phyloP scores from a whole-genome alignment of 768 basidiomycete species.

The Melanogaster broomeanus region DNA sequence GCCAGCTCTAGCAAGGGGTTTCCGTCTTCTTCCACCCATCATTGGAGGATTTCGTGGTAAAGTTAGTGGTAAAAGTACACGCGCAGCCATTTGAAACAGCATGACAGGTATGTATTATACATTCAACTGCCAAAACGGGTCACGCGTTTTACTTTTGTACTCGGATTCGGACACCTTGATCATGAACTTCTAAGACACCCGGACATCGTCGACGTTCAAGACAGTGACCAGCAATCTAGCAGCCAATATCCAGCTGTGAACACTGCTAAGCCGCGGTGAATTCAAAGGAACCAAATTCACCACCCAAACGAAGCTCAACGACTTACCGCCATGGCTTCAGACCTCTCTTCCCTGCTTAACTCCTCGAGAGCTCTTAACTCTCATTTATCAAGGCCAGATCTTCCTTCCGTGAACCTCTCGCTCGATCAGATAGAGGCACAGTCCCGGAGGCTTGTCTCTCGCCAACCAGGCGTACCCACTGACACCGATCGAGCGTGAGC shows the following conservation, averaged over 20 bases:
- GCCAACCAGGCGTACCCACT: constrained; percentile 60
- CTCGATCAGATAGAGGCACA: constrained; percentile 96
- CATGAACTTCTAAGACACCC: too few relatives aligned
- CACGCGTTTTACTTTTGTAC: constrained; percentile 4
- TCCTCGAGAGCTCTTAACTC: constrained; percentile 74
- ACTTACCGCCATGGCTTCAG: constrained; percentile 34
- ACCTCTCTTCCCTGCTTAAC: constrained; percentile 70
- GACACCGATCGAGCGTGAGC: constrained; percentile 78
- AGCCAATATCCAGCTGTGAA: too few relatives aligned
- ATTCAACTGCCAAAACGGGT: constrained; percentile 2
- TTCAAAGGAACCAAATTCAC: background rate
- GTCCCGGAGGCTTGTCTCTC: constrained; percentile 79
- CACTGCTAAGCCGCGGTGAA: background rate
- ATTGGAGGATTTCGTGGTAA: background rate
- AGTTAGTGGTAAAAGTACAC: background rate
- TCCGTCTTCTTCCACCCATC: constrained; percentile 4
- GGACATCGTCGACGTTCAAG: background rate
- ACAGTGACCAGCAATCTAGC: background rate
- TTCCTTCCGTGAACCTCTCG: constrained; percentile 87
- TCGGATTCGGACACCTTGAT: too few relatives aligned
- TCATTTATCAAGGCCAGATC: constrained; percentile 74
- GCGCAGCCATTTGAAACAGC: too few relatives aligned
- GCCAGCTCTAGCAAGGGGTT: constrained; percentile 10
- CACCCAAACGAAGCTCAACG: background rate
- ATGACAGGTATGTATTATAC: too few relatives aligned